Evolutionary conservation across 495 filamentous ascomycete genomes (phyloP).

Genomic region (Daldinia bambusicola): DNA sequence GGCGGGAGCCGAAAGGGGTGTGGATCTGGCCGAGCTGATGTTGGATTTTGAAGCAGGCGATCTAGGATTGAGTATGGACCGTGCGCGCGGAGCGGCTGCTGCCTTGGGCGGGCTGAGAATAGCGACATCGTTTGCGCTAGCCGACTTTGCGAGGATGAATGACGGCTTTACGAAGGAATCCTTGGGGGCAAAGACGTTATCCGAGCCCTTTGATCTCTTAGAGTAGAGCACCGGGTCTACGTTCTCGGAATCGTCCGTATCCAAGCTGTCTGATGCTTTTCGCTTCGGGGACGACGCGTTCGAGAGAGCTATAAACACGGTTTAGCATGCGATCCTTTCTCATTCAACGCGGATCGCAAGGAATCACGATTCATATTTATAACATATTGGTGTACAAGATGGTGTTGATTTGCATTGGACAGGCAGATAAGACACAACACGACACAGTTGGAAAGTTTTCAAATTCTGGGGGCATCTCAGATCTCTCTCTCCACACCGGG

Average conservation of each 20-base stretch:
- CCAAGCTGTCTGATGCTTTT: slow-evolving; percentile 57
- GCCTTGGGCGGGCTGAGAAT: slow-evolving; percentile 48
- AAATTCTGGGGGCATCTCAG: not conserved
- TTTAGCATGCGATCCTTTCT: slow-evolving; percentile 34
- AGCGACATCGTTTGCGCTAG: slow-evolving; percentile 49
- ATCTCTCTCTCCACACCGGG: slow-evolving; percentile 6
- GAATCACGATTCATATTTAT: slow-evolving; percentile 2
- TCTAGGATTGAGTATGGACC: slow-evolving; percentile 58
- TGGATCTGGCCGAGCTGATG: slow-evolving; percentile 51
- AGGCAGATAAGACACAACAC: slow-evolving; percentile 11
- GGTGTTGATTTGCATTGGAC: slow-evolving; percentile 10
- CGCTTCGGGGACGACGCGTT: slow-evolving; percentile 53
- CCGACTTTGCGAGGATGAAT: slow-evolving; percentile 58
- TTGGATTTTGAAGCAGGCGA: slow-evolving; percentile 57
- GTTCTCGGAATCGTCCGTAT: slow-evolving; percentile 78
- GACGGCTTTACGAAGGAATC: slow-evolving; percentile 60
- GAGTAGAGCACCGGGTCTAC: slow-evolving; percentile 77
- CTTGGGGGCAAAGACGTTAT: slow-evolving; percentile 56
- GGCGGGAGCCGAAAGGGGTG: slow-evolving; percentile 64
- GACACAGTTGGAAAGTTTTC: slow-evolving; percentile 10
- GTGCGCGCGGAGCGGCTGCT: slow-evolving; percentile 54
- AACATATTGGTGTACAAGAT: slow-evolving; percentile 3
- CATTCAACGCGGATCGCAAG: slow-evolving; percentile 8
- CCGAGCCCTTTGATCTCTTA: slow-evolving; percentile 74
- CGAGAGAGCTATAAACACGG: slow-evolving; percentile 49